These are phyloP conservation scores for Persicaria tinctoria DNA, from an alignment of 148 eudicot genomes.

Conservation along the genomic window DNA sequence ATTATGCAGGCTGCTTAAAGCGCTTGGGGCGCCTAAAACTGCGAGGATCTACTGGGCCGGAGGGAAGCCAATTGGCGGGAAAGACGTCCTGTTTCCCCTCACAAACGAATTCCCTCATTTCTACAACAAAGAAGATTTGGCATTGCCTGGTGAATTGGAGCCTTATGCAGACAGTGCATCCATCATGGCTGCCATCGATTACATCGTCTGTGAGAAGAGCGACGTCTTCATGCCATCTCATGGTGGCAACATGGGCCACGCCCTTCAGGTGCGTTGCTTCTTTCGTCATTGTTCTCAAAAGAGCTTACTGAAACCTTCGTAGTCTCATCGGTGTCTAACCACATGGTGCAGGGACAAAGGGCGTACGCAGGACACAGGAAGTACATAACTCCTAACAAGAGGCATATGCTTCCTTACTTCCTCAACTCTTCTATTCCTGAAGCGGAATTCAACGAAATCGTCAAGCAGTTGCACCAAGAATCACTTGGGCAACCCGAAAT, in stretches of 20 bases:
- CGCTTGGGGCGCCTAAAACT: conserved; percentile 73
- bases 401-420: conserved; percentile 80
- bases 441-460: conserved; percentile 54
- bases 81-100: conserved; percentile 67
- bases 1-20: conserved; percentile 70
- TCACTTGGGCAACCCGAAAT: conserved; percentile 88
- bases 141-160: conserved; percentile 69
- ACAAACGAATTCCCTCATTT: conserved; percentile 59
- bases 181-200: conserved; percentile 86
- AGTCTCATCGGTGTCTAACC: background rate
- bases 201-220: conserved; percentile 79
- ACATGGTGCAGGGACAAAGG: conserved; percentile 63
- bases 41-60: conserved; percentile 91
- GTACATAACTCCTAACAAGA: conserved; percentile 84
- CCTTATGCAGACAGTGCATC: conserved; percentile 64
- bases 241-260: conserved; percentile 97
- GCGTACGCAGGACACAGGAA: conserved; percentile 94
- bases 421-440: conserved; percentile 67
- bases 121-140: conserved; percentile 85
- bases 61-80: conserved; percentile 82
- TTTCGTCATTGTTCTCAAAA: background rate
- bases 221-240: conserved; percentile 95
- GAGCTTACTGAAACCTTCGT: background rate
- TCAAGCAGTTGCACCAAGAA: conserved; percentile 64
- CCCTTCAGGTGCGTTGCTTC: conserved; percentile 55